Base-by-base conservation (phyloP, 768 basidiomycete species). In the Lentinula detonsa region DNA sequence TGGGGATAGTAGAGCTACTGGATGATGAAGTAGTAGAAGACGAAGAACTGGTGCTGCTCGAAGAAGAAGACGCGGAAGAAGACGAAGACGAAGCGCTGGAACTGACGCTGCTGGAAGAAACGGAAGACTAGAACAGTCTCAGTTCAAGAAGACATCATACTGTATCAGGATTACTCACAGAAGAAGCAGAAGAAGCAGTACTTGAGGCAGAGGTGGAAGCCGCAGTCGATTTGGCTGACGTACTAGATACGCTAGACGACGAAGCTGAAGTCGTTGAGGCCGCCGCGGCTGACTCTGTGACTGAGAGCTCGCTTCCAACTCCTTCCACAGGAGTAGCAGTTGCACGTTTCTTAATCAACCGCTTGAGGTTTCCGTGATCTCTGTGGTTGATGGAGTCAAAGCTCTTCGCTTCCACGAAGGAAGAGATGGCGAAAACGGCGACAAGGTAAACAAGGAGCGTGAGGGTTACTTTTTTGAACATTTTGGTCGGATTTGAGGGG, bases 331-430 rank as follows among this genome's bases (percentile, higher is more conserved):
- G 60, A 23, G 34, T 45, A 63, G 53, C 9, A 28, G 48, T 55
- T 57, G 57, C 51, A 56, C 82, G 78, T 68, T 80, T 81, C 70
- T 74, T 81, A 57, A 82, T 62, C 70, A 84, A 72, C 67, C 82
- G 78, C 53, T 76, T 72, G 63, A 77, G 69, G 64, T 68, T 69
- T 53, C 61, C 74, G 68, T 80, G 79, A 68, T 77, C 76, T 63
- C 77, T 78, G 59, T 75, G 79, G 53, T 68, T 71, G 56, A 43
- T 21, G 16, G 63, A 34, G 21, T 66, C 69, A 59, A 68, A 67
- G 59, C 64, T 34, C 53, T 74, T 71, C 64, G 74, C 76, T 60
- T 76, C 75, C 35, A 76, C 68, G 61, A 71, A 67, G 59, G 74
- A 65, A 57, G 69, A 69, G 63, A 81, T 63, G 59, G 72, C 72